Conservation (phyloP, 2,329 filamentous ascomycete genomes). For the Penicillium brasilianum region DNA sequence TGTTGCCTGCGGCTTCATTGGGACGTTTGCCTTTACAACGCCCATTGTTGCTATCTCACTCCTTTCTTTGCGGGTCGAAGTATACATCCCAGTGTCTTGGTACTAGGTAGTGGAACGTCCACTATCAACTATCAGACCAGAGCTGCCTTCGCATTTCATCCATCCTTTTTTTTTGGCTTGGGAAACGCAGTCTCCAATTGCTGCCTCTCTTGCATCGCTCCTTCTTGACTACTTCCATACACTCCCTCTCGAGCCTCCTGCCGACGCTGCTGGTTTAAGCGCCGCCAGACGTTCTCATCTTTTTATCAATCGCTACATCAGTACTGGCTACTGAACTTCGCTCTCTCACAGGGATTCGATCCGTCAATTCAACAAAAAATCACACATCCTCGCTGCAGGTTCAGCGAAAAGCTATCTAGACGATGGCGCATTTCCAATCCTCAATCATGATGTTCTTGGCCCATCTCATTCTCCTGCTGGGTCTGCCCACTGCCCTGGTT, state of each 20-base stretch:
- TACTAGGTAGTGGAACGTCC: constrained; percentile 1
- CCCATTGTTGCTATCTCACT: constrained; percentile 17
- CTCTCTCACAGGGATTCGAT: constrained; percentile 20
- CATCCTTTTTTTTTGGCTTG: constrained; percentile 11
- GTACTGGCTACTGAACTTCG: constrained; percentile 38
- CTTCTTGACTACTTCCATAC: constrained; percentile 10
- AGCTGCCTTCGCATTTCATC: constrained; percentile 19
- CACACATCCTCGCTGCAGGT: constrained; percentile 35
- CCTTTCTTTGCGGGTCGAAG: constrained; percentile 6
- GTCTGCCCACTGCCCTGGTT: constrained; percentile 34
- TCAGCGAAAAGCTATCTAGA: constrained; percentile 34
- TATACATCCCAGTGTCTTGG: constrained; percentile 2
- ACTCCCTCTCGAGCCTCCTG: background rate
- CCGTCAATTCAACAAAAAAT: background rate
- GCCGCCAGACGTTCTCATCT: constrained; percentile 7
- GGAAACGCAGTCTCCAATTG: constrained; percentile 11
- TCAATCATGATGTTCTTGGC: constrained; percentile 36
- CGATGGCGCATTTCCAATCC: constrained; percentile 32
- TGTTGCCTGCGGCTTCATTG: constrained; percentile 7
- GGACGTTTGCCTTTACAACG: constrained; percentile 7
- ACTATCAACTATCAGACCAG: constrained; percentile 10
- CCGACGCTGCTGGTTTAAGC: constrained; percentile 24
- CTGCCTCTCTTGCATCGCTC: constrained; percentile 17
- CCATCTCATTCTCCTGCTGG: constrained; percentile 41
- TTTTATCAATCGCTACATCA: constrained; percentile 14